Percentiles rank a stretch among this genome's conserved stretches.
Conservation (phyloP, 2,329 filamentous ascomycete genomes). For the Coniochaeta ligniaria region DNA sequence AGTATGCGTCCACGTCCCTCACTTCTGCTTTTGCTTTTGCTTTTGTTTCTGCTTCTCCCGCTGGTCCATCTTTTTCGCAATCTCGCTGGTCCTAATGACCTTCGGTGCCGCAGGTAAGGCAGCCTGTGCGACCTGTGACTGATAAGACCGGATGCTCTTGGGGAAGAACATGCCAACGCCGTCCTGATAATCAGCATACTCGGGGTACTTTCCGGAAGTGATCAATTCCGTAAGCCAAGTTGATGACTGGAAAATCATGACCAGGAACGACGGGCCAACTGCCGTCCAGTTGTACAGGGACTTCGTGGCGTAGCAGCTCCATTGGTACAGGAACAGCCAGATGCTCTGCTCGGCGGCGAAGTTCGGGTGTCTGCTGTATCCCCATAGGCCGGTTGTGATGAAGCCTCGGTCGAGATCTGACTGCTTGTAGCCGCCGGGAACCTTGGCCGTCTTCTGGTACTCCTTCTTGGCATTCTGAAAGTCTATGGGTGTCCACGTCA, state of each 20-base stretch:
- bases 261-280: constrained; percentile 59
- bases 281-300: constrained; percentile 73
- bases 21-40: constrained; percentile 10
- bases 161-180: constrained; percentile 82
- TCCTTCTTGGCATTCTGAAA: constrained; percentile 75
- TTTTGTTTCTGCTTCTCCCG: constrained; percentile 28
- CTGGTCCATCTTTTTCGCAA: constrained; percentile 31
- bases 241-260: constrained; percentile 82
- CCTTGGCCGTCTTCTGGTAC: constrained; percentile 67
- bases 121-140: constrained; percentile 21
- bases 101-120: constrained; percentile 25
- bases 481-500: constrained; percentile 31
- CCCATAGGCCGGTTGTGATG: constrained; percentile 76
- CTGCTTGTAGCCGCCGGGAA: constrained; percentile 57
- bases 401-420: constrained; percentile 88
- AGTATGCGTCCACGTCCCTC: not conserved
- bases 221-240: constrained; percentile 83
- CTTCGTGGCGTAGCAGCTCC: constrained; percentile 70
- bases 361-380: constrained; percentile 86
- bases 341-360: constrained; percentile 88
- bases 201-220: constrained; percentile 74
- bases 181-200: constrained; percentile 79
- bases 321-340: constrained; percentile 84
- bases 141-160: constrained; percentile 36
- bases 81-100: constrained; percentile 42